Evolutionary conservation across 331 rosid species (phyloP), one percentile per base, ranked within the genome.

Genomic region (Rosa hybrid): DNA sequence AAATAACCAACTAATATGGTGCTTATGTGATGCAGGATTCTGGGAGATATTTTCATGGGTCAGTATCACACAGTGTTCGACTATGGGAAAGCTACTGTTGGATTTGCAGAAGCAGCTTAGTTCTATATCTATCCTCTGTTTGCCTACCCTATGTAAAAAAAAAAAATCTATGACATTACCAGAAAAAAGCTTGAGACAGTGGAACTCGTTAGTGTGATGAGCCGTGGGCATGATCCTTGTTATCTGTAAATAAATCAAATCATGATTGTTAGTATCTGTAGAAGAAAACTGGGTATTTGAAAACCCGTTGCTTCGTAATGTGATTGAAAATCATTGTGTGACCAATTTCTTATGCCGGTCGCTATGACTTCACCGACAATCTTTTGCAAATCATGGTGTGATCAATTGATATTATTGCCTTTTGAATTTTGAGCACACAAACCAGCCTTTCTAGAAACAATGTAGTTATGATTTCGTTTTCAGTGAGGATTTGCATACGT

Each of bases 1-100:
- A n/a, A 34, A 18, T 79, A 11, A 59, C 50, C 78, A 59, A 74
- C 18, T 48, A 49, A 38, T 64, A 6, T 74, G 67, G 16, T 60
- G 87, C 60, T 34, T 34, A 20, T 84, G 45, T 60, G 68, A 56
- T 79, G 65, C 86, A 89, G 92, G 90, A 89, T 89, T 85, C 49
- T 89, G 83, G 92, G 90, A 54, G 92, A 89, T 71, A 74, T 89
- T 60, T 87, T 85, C 83, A 87, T 89, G 89, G 88, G 92, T 68
- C 83, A 82, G 39, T 89, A 87, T 78, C 89, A 89, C 88, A 86
- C 92, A 0, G 89, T 89, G 81, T 89, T 89, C 42, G 83, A 89
- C 84, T 83, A 85, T 49, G 89, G 90, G 12, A 87, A 85, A 39
- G 30, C 50, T 71, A 75, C 83, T 68, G 84, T 87, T 75, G 92